Evolutionary conservation across 768 basidiomycete species (phyloP).

Genomic region (Thelephora aurantiotincta): DNA sequence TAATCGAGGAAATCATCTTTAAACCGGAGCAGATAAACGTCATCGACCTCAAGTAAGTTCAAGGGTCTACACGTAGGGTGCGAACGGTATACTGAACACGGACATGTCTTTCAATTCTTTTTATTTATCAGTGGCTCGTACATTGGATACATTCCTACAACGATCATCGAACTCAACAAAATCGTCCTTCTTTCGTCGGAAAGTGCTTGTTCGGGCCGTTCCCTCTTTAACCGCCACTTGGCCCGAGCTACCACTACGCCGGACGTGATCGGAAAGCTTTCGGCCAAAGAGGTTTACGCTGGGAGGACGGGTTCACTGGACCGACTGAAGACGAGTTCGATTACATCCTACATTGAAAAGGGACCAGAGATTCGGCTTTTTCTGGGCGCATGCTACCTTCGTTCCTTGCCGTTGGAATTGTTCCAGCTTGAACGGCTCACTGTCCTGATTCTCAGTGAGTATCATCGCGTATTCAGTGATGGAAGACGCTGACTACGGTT

Average conservation of each 20-base stretch:
- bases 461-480: not conserved
- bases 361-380: constrained; percentile 41
- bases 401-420: constrained; percentile 38
- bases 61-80: constrained; percentile 5
- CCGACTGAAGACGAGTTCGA: constrained; percentile 11
- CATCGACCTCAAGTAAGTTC: constrained; percentile 5
- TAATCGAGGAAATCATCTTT: not conserved
- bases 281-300: constrained; percentile 8
- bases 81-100: constrained; percentile 1
- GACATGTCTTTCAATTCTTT: not conserved
- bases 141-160: constrained; percentile 27
- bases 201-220: constrained; percentile 12
- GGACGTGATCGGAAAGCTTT: constrained; percentile 1
- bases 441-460: constrained; percentile 51
- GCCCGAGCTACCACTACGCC: constrained; percentile 11
- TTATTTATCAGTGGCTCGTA: not conserved
- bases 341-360: constrained; percentile 12
- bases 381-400: constrained; percentile 40
- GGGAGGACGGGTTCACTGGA: constrained; percentile 12
- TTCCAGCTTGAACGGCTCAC: constrained; percentile 44
- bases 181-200: constrained; percentile 24
- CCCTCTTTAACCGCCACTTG: constrained; percentile 16
- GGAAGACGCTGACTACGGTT: not conserved
- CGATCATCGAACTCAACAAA: constrained; percentile 29
- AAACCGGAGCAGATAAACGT: not conserved